Conservation (phyloP, 441 rosid species). For the Gossypium trilobum region DNA sequence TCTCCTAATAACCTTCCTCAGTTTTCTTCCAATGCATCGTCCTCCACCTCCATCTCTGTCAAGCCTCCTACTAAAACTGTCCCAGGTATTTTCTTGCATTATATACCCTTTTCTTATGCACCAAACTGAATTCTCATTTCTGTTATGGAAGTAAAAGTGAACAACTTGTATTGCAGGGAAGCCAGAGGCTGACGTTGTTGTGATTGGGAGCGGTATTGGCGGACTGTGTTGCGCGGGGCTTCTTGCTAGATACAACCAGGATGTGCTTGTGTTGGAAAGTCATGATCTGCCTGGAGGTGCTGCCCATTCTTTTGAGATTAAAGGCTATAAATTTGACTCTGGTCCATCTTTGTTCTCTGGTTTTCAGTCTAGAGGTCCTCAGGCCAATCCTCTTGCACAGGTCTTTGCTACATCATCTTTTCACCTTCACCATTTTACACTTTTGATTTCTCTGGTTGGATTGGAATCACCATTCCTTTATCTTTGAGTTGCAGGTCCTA, state of each 20-base stretch:
- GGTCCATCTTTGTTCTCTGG: slow-evolving; percentile 93
- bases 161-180: slow-evolving; percentile 33
- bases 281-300: slow-evolving; percentile 85
- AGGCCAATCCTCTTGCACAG: slow-evolving; percentile 93
- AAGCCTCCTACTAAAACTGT: slow-evolving; percentile 29
- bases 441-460: not conserved
- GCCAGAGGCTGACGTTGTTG: slow-evolving; percentile 76
- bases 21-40: slow-evolving; percentile 29
- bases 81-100: slow-evolving; percentile 29
- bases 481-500: slow-evolving; percentile 46
- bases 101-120: not conserved
- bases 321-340: slow-evolving; percentile 77
- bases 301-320: slow-evolving; percentile 68
- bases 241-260: slow-evolving; percentile 71
- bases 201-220: slow-evolving; percentile 82
- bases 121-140: no score
- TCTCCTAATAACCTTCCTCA: slow-evolving; percentile 21
- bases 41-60: slow-evolving; percentile 30
- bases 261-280: slow-evolving; percentile 73
- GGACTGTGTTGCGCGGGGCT: slow-evolving; percentile 82
- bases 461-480: not conserved
- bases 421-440: not conserved
- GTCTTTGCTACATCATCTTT: slow-evolving; percentile 24
- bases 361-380: slow-evolving; percentile 74
- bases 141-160: no score